phyloP scores from a whole-genome alignment of 1,284 basidiomycete genomes.

The Mycena citricolor region DNA sequence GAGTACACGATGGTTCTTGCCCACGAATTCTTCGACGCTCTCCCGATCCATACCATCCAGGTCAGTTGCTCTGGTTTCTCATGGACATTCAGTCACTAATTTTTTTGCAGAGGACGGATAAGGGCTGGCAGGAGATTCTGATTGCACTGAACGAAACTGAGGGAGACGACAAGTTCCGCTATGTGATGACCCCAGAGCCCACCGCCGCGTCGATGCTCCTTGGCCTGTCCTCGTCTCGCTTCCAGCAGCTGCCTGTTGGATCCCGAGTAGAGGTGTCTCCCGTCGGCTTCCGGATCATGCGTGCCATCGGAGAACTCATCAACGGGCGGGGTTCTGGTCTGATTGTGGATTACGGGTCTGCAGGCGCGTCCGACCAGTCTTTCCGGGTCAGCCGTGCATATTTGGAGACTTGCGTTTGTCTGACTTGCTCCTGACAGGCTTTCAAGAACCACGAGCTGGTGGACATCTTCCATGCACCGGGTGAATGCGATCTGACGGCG shows the following conservation, averaged over 20 bases:
- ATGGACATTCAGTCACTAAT: slow-evolving; percentile 5
- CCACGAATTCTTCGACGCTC: slow-evolving; percentile 97
- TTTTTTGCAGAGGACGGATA: slow-evolving; percentile 59
- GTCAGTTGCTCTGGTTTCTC: slow-evolving; percentile 42
- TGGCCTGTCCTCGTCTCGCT: slow-evolving; percentile 70
- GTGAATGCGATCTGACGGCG: slow-evolving; percentile 88
- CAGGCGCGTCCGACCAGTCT: slow-evolving; percentile 70
- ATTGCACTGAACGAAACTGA: slow-evolving; percentile 45
- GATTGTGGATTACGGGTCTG: slow-evolving; percentile 89
- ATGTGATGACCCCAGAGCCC: slow-evolving; percentile 65
- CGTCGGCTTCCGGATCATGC: slow-evolving; percentile 65
- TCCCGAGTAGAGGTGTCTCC: slow-evolving; percentile 79
- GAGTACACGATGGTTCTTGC: slow-evolving; percentile 87
- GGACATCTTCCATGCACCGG: slow-evolving; percentile 83
- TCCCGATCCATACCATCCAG: slow-evolving; percentile 91
- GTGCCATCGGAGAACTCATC: slow-evolving; percentile 65
- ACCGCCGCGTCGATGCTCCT: slow-evolving; percentile 69
- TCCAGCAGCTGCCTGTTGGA: slow-evolving; percentile 63
- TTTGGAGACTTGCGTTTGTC: slow-evolving; percentile 8
- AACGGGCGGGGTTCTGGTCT: slow-evolving; percentile 71
- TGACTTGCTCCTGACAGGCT: slow-evolving; percentile 54
- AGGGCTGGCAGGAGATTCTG: slow-evolving; percentile 88
- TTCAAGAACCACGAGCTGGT: slow-evolving; percentile 89
- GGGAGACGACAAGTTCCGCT: slow-evolving; percentile 50
- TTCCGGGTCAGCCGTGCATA: slow-evolving; percentile 63